A percentile compares a stretch with the other conserved stretches of the same genome.
Conservation (phyloP, 768 basidiomycete species). For the Kwoniella newhampshirensis region DNA sequence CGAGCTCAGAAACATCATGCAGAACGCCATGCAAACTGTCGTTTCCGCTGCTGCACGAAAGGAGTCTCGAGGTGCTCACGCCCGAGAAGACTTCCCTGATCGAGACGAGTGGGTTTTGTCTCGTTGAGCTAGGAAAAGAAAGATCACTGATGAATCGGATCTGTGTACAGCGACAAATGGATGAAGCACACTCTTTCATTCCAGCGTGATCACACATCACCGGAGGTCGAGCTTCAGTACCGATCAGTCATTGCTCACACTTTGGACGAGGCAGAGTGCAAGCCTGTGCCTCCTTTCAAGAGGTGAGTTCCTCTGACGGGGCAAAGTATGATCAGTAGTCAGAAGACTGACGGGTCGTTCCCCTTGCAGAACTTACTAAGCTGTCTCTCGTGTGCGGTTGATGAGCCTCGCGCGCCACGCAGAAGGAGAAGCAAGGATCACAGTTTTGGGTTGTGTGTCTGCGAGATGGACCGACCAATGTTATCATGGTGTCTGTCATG, state of each 20-base stretch:
- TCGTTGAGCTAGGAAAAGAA: neutral
- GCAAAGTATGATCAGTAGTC: no score
- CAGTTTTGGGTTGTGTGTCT: no score
- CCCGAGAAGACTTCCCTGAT: constrained; percentile 98
- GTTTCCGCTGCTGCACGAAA: constrained; percentile 76
- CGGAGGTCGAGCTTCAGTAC: constrained; percentile 86
- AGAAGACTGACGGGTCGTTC: no score
- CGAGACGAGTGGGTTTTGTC: constrained; percentile 69
- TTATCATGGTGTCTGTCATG: no score
- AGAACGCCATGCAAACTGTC: constrained; percentile 94
- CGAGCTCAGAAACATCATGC: constrained; percentile 92
- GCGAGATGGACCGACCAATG: no score
- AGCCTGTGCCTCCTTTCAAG: constrained; percentile 95
- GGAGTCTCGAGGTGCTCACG: constrained; percentile 97
- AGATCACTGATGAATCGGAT: constrained; percentile 4
- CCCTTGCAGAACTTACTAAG: no score
- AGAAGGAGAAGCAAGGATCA: no score
- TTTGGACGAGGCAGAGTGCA: constrained; percentile 95
- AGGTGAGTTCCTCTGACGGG: constrained; percentile 4
- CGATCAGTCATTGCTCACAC: constrained; percentile 80
- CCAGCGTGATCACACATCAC: constrained; percentile 72
- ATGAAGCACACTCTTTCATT: constrained; percentile 75
- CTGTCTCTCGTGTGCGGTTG: no score
- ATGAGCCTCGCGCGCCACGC: no score
- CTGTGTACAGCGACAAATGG: constrained; percentile 42